Evolutionary conservation across 345 rosid genomes (phyloP).

Genomic region (Eucalyptus viminalis): DNA sequence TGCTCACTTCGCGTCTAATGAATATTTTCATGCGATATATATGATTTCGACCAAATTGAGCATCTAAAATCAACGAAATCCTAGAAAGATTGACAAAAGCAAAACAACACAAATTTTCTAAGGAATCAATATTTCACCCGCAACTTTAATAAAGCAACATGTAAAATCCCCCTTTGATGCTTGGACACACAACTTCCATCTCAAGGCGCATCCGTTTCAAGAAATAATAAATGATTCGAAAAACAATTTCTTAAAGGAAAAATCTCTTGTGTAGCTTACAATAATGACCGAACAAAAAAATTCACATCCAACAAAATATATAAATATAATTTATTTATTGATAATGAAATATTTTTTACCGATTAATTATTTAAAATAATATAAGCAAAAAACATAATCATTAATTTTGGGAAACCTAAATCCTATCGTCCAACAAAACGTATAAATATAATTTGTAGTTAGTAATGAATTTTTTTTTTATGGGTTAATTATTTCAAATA

Average conservation of each 20-base stretch:
- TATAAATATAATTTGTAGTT: too few relatives aligned
- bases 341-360: neutral
- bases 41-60: neutral
- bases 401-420: too few relatives aligned
- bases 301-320: neutral
- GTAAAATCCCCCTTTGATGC: rapidly evolving
- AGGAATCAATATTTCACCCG: neutral
- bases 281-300: neutral
- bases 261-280: rapidly evolving
- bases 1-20: neutral
- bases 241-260: neutral
- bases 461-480: neutral
- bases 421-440: too few relatives aligned
- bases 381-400: neutral
- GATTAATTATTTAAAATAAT: neutral
- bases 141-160: neutral
- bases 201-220: rapidly evolving
- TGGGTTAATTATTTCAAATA: neutral
- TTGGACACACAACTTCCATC: rapidly evolving
- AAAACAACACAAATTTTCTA: neutral
- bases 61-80: neutral
- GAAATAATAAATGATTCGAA: neutral
- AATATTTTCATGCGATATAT: neutral
- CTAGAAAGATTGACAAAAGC: rapidly evolving
- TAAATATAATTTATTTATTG: neutral